Evolutionary conservation across 1,284 basidiomycete genomes (phyloP).

Genomic region (Moniliophthora roreri): DNA sequence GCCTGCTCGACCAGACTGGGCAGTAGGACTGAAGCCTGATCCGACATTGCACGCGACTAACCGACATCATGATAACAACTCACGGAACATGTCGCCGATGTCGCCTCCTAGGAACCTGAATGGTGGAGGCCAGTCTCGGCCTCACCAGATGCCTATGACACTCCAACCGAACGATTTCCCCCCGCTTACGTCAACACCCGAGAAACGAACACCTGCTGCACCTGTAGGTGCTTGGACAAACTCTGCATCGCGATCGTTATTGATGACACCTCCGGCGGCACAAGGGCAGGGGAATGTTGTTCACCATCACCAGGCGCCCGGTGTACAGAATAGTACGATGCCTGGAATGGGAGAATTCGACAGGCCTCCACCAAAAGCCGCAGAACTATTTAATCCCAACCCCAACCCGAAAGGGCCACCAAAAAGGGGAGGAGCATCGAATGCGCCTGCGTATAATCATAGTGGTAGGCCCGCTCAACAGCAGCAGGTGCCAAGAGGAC

Average conservation of each 20-base stretch:
- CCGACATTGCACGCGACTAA: constrained; percentile 53
- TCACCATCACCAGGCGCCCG: constrained; percentile 35
- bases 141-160: constrained; percentile 33
- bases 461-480: neutral
- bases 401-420: neutral
- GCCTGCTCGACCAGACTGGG: constrained; percentile 81
- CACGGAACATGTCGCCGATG: constrained; percentile 20
- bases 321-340: constrained; percentile 14
- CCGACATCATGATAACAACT: constrained; percentile 39
- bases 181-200: constrained; percentile 52
- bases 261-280: constrained; percentile 35
- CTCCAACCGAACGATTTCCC: constrained; percentile 71
- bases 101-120: constrained; percentile 17
- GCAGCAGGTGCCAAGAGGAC: neutral
- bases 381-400: constrained; percentile 60
- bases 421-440: neutral
- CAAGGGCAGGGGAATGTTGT: constrained; percentile 29
- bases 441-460: constrained; percentile 5
- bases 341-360: constrained; percentile 52
- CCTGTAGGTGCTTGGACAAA: constrained; percentile 70
- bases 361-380: constrained; percentile 44
- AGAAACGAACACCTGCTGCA: constrained; percentile 45
- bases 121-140: constrained; percentile 8
- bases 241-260: constrained; percentile 51
- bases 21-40: constrained; percentile 74